Evolutionary conservation across 257 asterid genomes (phyloP), one percentile per base, ranked within the genome.

Genomic region (Paraleonurus japonicus): DNA sequence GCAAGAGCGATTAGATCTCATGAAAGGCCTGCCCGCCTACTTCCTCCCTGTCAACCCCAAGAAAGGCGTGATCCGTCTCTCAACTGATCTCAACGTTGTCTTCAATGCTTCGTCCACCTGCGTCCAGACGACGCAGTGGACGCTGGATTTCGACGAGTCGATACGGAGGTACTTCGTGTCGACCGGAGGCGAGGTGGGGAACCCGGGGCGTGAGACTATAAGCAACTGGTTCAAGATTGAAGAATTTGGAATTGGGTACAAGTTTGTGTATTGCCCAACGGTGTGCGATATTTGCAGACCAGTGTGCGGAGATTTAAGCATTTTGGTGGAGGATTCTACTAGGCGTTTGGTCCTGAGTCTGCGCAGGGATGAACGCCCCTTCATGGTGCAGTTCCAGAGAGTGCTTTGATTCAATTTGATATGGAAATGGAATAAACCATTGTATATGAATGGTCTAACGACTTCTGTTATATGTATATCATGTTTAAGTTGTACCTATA

Each of bases 161-260:
- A 20, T 66, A 0, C 71, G 75, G 16, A 43, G 74, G 3, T 80
- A 78, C 37, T 76, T 80, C 17, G 27, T 86, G 3, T 59, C 77
- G 0, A 70, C 83, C 0, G 85, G 85, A 19, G 92, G 92, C 33
- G 76, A 48, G 1, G 73, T 65, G 63, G 92, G 92, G 45, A 84
- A 82, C 16, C 89, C 92, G 3, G 87, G 92, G 0, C 47, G 6
- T 0, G 72, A 50, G 9, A 86, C 89, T 0, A 30, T 80, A 37
- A 81, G 86, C 67, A 84, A 83, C 66, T 84, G 92, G 92, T 82
- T 86, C 80, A 86, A 82, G 85, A 86, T 86, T 28, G 81, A 82
- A 3, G 67, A 65, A 19, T 69, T 50, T 19, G 78, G 59, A 1
- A 32, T 12, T 35, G 87, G 72, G 6, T 86, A 84, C 67, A 86